Evolutionary conservation across 2,329 filamentous ascomycete genomes (phyloP).

Genomic region (Myriosclerotinia duriaeana): DNA sequence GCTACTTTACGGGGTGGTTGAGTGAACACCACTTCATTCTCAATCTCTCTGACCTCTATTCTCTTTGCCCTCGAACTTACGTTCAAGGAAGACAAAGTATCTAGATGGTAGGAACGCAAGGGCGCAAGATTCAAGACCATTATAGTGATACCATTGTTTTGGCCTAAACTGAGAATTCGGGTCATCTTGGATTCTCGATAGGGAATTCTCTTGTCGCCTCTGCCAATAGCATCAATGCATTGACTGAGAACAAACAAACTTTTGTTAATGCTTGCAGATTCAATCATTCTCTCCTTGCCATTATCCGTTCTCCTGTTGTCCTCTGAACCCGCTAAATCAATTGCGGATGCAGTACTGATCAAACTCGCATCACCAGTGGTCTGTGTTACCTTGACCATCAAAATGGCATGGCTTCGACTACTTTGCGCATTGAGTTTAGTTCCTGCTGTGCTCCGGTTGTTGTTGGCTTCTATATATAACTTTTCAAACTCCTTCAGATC

Average conservation of each 20-base stretch:
- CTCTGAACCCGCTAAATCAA: slow-evolving; percentile 92
- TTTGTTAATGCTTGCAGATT: slow-evolving; percentile 97
- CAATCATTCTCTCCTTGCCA: slow-evolving; percentile 85
- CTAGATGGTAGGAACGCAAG: slow-evolving; percentile 86
- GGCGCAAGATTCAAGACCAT: slow-evolving; percentile 97
- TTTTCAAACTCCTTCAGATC: slow-evolving; percentile 87
- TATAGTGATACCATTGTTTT: slow-evolving; percentile 91
- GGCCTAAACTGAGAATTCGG: slow-evolving; percentile 83
- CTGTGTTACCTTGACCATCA: slow-evolving; percentile 85
- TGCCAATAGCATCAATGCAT: slow-evolving; percentile 90
- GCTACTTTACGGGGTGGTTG: slow-evolving; percentile 61
- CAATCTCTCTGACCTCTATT: slow-evolving; percentile 91
- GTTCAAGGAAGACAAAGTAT: slow-evolving; percentile 90
- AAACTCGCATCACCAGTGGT: slow-evolving; percentile 65
- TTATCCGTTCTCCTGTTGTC: slow-evolving; percentile 95
- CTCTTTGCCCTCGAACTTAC: slow-evolving; percentile 95
- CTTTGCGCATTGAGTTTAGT: slow-evolving; percentile 93
- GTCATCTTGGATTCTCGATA: slow-evolving; percentile 96
- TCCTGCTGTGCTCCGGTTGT: slow-evolving; percentile 82
- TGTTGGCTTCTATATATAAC: slow-evolving; percentile 88
- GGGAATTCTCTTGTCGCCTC: slow-evolving; percentile 73
- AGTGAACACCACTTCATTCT: slow-evolving; percentile 91
- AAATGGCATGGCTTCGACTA: slow-evolving; percentile 83
- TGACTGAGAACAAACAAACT: slow-evolving; percentile 91
- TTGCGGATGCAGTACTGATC: slow-evolving; percentile 85